A percentile compares a stretch with the other conserved stretches of the same genome.
These are phyloP conservation scores for Trypanosoma melophagium DNA, from an alignment of 208 protist species.

Conservation along the genomic window DNA sequence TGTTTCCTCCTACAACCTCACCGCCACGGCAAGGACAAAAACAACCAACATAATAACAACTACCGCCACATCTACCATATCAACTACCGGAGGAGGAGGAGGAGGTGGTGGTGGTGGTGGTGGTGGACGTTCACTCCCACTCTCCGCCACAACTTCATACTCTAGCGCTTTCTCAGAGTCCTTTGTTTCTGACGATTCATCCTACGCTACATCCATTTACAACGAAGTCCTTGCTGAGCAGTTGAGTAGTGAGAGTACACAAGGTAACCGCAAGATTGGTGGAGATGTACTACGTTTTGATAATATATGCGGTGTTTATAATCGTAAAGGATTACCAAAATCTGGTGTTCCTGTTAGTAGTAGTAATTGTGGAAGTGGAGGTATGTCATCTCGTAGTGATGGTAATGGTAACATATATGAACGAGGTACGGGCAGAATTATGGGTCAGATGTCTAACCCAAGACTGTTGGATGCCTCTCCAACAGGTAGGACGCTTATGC, in stretches of 20 bases:
- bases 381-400: constrained; percentile 10
- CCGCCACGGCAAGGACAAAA: neutral
- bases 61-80: neutral
- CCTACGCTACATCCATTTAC: constrained; percentile 81
- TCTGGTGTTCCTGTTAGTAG: neutral
- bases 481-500: constrained; percentile 5
- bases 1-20: constrained; percentile 75
- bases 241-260: constrained; percentile 36
- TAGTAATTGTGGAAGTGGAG: constrained; percentile 6
- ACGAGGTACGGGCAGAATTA: neutral
- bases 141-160: constrained; percentile 38
- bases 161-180: constrained; percentile 66
- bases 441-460: neutral
- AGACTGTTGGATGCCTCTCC: constrained; percentile 13
- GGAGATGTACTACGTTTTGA: constrained; percentile 32
- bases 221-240: constrained; percentile 83
- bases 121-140: constrained; percentile 7
- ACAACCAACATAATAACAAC: neutral
- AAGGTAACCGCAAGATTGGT: constrained; percentile 31
- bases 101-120: neutral
- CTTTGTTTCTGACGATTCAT: constrained; percentile 79
- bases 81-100: neutral
- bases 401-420: neutral
- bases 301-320: constrained; percentile 3
- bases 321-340: neutral